phyloP scores from a whole-genome alignment of 345 rosid genomes.

The Aquilaria malaccensis region DNA sequence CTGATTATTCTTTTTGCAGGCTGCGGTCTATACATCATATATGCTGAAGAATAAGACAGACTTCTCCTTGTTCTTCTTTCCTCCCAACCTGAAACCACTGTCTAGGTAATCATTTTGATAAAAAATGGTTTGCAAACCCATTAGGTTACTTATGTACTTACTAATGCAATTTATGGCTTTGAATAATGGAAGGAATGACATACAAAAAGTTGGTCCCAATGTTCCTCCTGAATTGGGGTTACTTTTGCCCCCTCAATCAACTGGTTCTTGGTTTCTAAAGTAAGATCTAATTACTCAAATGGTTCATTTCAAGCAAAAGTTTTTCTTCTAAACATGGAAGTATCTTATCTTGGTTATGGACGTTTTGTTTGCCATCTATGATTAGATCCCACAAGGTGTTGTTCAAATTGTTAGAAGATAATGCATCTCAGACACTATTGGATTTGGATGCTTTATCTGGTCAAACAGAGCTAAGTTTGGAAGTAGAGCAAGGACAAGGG shows the following conservation, averaged over 20 bases:
- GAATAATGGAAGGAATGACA: slow-evolving; percentile 55
- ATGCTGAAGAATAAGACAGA: slow-evolving; percentile 74
- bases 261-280: slow-evolving; percentile 71
- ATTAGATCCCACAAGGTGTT: slow-evolving; percentile 60
- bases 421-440: slow-evolving; percentile 49
- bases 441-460: slow-evolving; percentile 88
- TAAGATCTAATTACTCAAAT: slow-evolving; percentile 23
- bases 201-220: slow-evolving; percentile 33
- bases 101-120: slow-evolving; percentile 39
- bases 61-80: slow-evolving; percentile 42
- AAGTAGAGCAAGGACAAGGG: slow-evolving; percentile 46
- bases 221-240: slow-evolving; percentile 65
- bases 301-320: slow-evolving; percentile 2
- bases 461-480: slow-evolving; percentile 71
- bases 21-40: slow-evolving; percentile 60
- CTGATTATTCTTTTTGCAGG: slow-evolving; percentile 40
- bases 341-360: slow-evolving; percentile 10
- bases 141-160: slow-evolving; percentile 10
- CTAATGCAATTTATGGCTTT: slow-evolving; percentile 12
- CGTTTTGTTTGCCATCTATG: slow-evolving; percentile 14
- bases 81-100: slow-evolving; percentile 54
- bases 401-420: slow-evolving; percentile 46
- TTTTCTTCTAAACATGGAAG: too few relatives aligned
- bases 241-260: slow-evolving; percentile 57
- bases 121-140: slow-evolving; percentile 16